These are phyloP conservation scores for Wickerhamomyces hampshirensis DNA, from an alignment of 805 yeast species.

Conservation along the genomic window DNA sequence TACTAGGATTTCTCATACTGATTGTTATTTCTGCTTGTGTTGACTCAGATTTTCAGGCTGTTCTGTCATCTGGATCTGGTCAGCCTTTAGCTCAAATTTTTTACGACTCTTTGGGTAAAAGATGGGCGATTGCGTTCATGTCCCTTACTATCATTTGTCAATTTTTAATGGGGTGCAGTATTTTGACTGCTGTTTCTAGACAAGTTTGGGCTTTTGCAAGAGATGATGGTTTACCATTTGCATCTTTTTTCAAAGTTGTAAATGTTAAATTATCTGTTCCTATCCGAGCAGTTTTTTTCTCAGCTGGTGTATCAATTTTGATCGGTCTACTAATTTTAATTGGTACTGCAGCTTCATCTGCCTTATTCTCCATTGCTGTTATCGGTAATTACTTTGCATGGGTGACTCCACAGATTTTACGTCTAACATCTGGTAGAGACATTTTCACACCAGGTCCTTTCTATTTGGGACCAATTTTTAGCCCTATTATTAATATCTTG, in stretches of 20 bases:
- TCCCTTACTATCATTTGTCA: constrained; percentile 53
- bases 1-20: constrained; percentile 52
- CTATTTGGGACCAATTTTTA: constrained; percentile 47
- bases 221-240: constrained; percentile 68
- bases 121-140: constrained; percentile 67
- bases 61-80: constrained; percentile 44
- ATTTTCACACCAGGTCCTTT: constrained; percentile 65
- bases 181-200: constrained; percentile 57
- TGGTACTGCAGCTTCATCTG: constrained; percentile 39
- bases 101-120: constrained; percentile 55
- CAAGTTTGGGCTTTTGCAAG: constrained; percentile 74
- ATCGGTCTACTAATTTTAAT: constrained; percentile 38
- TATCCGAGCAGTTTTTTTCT: constrained; percentile 50
- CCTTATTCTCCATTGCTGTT: constrained; percentile 38
- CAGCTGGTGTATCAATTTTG: constrained; percentile 32
- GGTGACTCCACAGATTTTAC: constrained; percentile 34
- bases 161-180: constrained; percentile 62
- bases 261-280: constrained; percentile 57
- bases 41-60: constrained; percentile 35
- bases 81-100: constrained; percentile 64
- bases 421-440: constrained; percentile 42
- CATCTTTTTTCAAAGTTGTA: constrained; percentile 51
- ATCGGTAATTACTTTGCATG: constrained; percentile 41
- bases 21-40: constrained; percentile 53
- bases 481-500: constrained; percentile 41